A percentile compares a stretch with the other conserved stretches of the same genome.
phyloP scores from a whole-genome alignment of 768 basidiomycete species.

The Podaxis sp. region DNA sequence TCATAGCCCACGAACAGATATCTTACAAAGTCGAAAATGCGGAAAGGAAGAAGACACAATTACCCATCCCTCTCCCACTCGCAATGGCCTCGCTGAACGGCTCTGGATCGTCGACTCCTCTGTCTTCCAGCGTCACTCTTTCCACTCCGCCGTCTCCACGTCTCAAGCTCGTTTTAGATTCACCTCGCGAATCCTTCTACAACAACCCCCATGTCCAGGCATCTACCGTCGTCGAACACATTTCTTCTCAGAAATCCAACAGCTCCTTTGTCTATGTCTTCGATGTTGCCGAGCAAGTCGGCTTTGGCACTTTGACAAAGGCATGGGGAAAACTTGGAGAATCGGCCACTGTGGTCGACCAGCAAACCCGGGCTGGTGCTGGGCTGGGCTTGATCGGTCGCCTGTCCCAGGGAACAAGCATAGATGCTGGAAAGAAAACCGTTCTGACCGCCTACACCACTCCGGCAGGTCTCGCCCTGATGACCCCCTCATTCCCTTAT shows the following conservation, averaged over 20 bases:
- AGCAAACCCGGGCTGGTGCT: slow-evolving; percentile 85
- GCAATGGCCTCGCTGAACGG: slow-evolving; percentile 19
- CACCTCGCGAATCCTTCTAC: slow-evolving; percentile 31
- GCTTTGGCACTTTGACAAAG: slow-evolving; percentile 74
- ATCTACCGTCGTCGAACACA: slow-evolving; percentile 65
- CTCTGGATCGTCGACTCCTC: slow-evolving; percentile 40
- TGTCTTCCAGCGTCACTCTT: slow-evolving; percentile 40
- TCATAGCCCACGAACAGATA: slow-evolving; percentile 18
- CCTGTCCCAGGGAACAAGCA: slow-evolving; percentile 76
- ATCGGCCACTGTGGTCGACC: slow-evolving; percentile 56
- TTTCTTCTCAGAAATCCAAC: slow-evolving; percentile 53
- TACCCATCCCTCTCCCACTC: slow-evolving; percentile 17
- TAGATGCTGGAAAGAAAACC: slow-evolving; percentile 56
- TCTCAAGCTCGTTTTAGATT: slow-evolving; percentile 24
- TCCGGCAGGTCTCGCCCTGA: slow-evolving; percentile 77
- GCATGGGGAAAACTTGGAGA: slow-evolving; percentile 51
- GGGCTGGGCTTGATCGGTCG: slow-evolving; percentile 79
- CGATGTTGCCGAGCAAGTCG: slow-evolving; percentile 82
- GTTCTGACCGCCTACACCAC: slow-evolving; percentile 81
- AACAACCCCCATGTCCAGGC: slow-evolving; percentile 49
- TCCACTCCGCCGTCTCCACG: slow-evolving; percentile 37
- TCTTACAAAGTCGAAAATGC: slow-evolving; percentile 19
- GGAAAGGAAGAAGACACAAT: slow-evolving; percentile 13
- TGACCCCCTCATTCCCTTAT: slow-evolving; percentile 77
- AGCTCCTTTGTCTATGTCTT: slow-evolving; percentile 78